A percentile compares a stretch with the other conserved stretches of the same genome.
These are phyloP conservation scores for Linnemannia elongata DNA, from an alignment of 192 early-diverging fungal genomes.

Conservation along the genomic window DNA sequence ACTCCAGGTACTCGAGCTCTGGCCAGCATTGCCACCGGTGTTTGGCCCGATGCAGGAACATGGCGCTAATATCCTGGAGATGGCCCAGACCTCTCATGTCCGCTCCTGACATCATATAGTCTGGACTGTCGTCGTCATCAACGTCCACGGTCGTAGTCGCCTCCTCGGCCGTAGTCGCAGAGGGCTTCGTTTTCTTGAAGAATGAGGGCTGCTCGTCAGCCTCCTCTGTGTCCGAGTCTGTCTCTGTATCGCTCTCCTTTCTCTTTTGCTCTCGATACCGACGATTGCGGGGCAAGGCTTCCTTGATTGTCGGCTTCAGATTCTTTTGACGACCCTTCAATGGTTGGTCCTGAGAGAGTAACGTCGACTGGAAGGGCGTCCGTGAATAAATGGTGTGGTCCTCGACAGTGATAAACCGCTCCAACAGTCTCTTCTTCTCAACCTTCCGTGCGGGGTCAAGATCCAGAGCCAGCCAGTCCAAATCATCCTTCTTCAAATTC, in stretches of 20 bases:
- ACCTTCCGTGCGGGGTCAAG: not conserved
- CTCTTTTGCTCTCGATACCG: not conserved
- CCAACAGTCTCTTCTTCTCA: not conserved
- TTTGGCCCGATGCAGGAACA: not conserved
- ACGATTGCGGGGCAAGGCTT: not conserved
- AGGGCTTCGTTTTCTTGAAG: not conserved
- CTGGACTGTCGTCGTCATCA: not conserved
- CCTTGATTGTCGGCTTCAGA: not conserved
- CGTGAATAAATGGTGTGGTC: not conserved
- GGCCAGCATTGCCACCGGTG: not conserved
- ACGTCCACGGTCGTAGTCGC: not conserved
- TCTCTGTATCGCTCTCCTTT: not conserved
- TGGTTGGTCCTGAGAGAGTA: not conserved
- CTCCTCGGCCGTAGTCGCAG: not conserved
- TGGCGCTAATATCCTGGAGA: not conserved
- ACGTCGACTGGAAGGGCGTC: not conserved
- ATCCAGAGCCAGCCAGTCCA: not conserved
- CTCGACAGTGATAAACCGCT: not conserved
- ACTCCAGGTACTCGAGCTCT: not conserved
- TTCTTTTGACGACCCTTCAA: not conserved
- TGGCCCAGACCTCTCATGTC: not conserved
- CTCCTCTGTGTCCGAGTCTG: not conserved
- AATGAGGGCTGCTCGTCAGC: not conserved
- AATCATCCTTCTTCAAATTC: not conserved
- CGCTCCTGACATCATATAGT: not conserved